Evolutionary conservation across 1,284 basidiomycete genomes (phyloP), one percentile per base, ranked within the genome.

Genomic region (Paramarasmius palmivorus): DNA sequence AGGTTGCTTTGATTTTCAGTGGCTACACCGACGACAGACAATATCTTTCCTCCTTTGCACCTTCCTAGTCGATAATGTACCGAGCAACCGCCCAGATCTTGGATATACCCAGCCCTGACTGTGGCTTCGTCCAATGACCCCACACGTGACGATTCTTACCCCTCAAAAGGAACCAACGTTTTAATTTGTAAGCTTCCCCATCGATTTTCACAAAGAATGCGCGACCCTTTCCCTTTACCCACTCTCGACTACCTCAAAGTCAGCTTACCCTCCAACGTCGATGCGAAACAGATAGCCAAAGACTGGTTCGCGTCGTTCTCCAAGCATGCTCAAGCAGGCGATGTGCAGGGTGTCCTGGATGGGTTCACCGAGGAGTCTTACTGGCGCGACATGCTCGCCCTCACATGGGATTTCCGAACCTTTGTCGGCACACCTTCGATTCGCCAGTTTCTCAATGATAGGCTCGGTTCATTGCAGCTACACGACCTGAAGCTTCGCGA

Each of bases 401-500:
- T 86, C 46, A 84, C 84, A 14, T 86, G 82, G 81, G 77, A 83
- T 58, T 77, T 85, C 63, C 77, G 84, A 46, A 82, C 83, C 1
- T 81, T 86, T 63, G 74, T 77, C 56, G 77, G 79, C 26, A 61
- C 58, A 22, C 26, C 61, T 5, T 62, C 64, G 41, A 78, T 86
- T 58, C 62, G 57, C 22, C 64, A 65, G 34, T 78, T 83, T 60
- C 68, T 84, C 25, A 44, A 59, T 10, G 75, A 78, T 57, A 68
- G 75, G 23, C 70, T 84, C 39, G 61, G 64, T 2, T 23, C 54
- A 1, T 65, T 68, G 23, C 66, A 75, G 53, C 63, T 78, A 3
- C 59, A 68, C 8, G 64, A 69, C 32, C 65, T 82, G 57, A 62
- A 68, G 55, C 68, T 84, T 38, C 29, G 29, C 6, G 58, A 63